Evolutionary conservation across 345 rosid species (phyloP), one percentile per base, ranked within the genome.

Genomic region (Salix arbutifolia): DNA sequence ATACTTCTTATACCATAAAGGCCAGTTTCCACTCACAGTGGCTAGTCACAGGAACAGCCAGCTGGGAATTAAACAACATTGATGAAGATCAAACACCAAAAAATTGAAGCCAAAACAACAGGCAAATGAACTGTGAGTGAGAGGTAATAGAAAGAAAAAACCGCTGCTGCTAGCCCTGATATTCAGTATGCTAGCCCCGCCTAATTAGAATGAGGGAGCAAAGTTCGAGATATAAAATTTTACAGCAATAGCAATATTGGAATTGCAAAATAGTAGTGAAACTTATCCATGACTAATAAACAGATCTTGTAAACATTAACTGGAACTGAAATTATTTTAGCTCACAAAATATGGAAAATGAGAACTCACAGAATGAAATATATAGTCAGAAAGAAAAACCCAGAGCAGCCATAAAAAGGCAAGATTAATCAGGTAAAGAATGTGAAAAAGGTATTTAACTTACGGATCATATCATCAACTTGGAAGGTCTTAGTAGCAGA

Each of bases 391-490:
- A 31, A 3, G 26, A 8, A 14, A 42, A 64, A 30, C n/a, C 33
- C 56, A 69, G 1, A 30, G 3, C 30, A 35, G 8, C 21, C 23
- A 33, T 38, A 44, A 14, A 42, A 42, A 3, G 5, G 26, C 12
- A n/a, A 18, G 28, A 40, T 23, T 10, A 26, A 19, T 13, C 30
- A 48, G n/a, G 44, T 25, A 40, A 50, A 82, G 48, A 37, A 56
- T 2, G 30, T 13, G 64, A 23, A 35, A 65, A 66, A 64, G 30
- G 48, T 13, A 46, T 38, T 19, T 28, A 40, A 82, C 96, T 83
- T 73, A 96, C 98, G 40, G 79, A 96, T 84, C 46, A 81, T 42
- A 72, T 96, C 99, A 44, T 97, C 96, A 61, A 93, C 69, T 62
- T 85, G 77, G 88, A 96, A 96, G 84, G 86, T 86, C 81, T 90